Conservation (phyloP, 129 eudicot species). For the Helichrysum umbraculigerum region DNA sequence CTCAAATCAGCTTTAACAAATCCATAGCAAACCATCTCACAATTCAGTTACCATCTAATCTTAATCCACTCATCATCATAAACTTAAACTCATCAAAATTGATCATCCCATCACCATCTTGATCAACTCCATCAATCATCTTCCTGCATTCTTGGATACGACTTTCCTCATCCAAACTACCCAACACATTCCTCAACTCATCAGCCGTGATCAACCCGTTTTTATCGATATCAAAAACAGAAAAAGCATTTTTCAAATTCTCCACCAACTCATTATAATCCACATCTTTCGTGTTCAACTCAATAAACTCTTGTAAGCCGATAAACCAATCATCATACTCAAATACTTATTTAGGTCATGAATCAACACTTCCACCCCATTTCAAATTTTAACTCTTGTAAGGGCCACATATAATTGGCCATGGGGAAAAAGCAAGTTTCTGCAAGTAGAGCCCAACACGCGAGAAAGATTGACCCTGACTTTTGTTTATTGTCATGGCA, state of each 20-base stretch:
- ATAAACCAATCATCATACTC: conserved; percentile 72
- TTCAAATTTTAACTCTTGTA: no score
- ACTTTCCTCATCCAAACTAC: conserved; percentile 57
- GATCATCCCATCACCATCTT: conserved; percentile 62
- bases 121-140: conserved; percentile 68
- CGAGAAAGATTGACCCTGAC: no score
- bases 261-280: conserved; percentile 49
- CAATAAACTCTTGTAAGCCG: conserved; percentile 53
- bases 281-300: conserved; percentile 59
- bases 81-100: conserved; percentile 74
- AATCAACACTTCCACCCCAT: no score
- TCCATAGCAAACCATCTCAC: neutral
- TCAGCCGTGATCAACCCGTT: conserved; percentile 66
- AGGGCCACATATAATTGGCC: no score
- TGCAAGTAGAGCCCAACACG: no score
- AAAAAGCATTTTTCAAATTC: conserved; percentile 52
- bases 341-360: no score
- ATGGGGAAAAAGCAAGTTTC: no score
- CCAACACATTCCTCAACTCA: conserved; percentile 52
- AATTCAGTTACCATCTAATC: conserved; percentile 19
- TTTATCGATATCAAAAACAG: conserved; percentile 56
- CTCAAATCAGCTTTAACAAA: neutral
- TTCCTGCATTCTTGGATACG: conserved; percentile 49
- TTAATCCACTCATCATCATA: conserved; percentile 68
- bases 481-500: no score